Conservation (phyloP, 2,329 filamentous ascomycete genomes). For the Trichoderma asperellum region DNA sequence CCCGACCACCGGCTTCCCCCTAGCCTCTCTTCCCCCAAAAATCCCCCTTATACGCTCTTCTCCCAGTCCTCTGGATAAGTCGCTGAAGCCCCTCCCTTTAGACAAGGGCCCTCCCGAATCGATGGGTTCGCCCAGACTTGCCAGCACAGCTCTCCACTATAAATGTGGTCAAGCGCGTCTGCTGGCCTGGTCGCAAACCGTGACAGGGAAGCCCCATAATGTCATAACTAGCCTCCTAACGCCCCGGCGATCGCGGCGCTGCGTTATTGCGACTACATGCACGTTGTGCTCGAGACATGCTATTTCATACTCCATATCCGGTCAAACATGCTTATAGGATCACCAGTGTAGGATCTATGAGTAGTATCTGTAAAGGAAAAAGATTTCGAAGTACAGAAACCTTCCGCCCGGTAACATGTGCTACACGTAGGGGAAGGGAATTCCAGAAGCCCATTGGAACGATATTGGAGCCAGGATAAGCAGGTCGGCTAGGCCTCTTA, state of each 20-base stretch:
- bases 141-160: constrained; percentile 22
- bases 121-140: constrained; percentile 16
- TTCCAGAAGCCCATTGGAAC: background rate
- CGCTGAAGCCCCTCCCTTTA: constrained; percentile 6
- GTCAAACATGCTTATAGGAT: background rate
- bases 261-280: background rate
- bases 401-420: background rate
- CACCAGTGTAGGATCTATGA: background rate
- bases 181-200: background rate
- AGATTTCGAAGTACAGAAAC: background rate
- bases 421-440: background rate
- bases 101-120: constrained; percentile 15
- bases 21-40: background rate
- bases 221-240: constrained; percentile 8
- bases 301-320: background rate
- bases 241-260: constrained; percentile 10
- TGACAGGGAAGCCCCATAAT: constrained; percentile 19
- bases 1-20: constrained; percentile 25
- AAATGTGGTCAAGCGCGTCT: constrained; percentile 11
- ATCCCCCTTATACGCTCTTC: background rate
- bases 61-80: background rate
- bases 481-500: background rate
- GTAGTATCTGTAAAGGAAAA: background rate
- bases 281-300: background rate
- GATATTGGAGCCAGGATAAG: background rate